Percentiles rank a stretch among this genome's conserved stretches.
These are phyloP conservation scores for Ilex paraguariensis DNA, from an alignment of 305 asterid species.

Conservation along the genomic window DNA sequence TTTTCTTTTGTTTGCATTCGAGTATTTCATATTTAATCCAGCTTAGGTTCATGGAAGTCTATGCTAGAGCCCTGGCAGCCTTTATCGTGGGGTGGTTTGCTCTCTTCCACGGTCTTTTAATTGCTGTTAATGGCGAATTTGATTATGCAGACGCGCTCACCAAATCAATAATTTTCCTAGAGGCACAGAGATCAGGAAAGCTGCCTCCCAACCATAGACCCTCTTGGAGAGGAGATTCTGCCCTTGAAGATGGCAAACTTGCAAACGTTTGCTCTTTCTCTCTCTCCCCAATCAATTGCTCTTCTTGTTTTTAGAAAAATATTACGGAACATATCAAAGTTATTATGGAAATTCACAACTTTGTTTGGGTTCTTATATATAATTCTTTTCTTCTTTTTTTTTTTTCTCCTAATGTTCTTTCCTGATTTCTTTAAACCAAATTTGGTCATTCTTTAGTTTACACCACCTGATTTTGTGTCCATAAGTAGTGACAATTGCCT, in stretches of 20 bases:
- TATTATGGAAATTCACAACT: too few species aligned
- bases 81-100: slow-evolving; percentile 29
- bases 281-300: neutral
- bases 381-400: too few species aligned
- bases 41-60: slow-evolving; percentile 15
- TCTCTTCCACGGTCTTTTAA: slow-evolving; percentile 17
- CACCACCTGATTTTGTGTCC: too few species aligned
- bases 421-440: too few species aligned
- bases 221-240: slow-evolving; percentile 84
- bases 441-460: too few species aligned
- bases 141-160: slow-evolving; percentile 52
- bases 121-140: slow-evolving; percentile 25
- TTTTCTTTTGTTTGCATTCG: too few species aligned
- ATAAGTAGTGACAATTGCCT: too few species aligned
- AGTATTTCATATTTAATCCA: slow-evolving; percentile 9
- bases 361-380: too few species aligned
- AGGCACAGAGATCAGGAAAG: slow-evolving; percentile 89
- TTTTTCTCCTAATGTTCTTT: too few species aligned
- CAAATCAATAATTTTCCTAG: slow-evolving; percentile 69
- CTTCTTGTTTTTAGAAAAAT: too few species aligned
- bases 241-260: slow-evolving; percentile 59
- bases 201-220: slow-evolving; percentile 61
- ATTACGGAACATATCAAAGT: too few species aligned
- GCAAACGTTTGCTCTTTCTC: slow-evolving; percentile 38
- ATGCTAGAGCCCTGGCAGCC: slow-evolving; percentile 12